A percentile compares a stretch with the other conserved stretches of the same genome.
Evolutionary conservation across 495 filamentous ascomycete genomes (phyloP).

Genomic region (Letharia columbiana): DNA sequence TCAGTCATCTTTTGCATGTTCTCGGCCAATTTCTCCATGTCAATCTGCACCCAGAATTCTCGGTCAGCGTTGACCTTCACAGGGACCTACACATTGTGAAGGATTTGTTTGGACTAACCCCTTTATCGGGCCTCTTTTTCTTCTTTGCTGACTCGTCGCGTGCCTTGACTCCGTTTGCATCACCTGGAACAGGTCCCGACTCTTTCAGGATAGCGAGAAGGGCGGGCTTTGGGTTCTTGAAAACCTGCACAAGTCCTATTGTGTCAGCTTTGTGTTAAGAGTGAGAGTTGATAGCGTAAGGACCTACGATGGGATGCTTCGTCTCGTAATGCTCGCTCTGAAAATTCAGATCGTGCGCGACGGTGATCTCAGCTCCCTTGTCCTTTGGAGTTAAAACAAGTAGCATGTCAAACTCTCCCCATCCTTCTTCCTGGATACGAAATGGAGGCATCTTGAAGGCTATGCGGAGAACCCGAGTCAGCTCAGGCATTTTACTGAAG

Average conservation of each 20-base stretch:
- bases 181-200: slow-evolving; percentile 74
- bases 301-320: slow-evolving; percentile 65
- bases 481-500: not conserved
- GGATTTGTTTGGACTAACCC: slow-evolving; percentile 33
- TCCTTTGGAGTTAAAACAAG: slow-evolving; percentile 74
- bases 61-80: not conserved
- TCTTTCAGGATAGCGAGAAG: slow-evolving; percentile 65
- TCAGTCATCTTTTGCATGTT: slow-evolving; percentile 73
- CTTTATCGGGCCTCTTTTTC: slow-evolving; percentile 66
- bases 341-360: slow-evolving; percentile 92
- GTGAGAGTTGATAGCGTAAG: not conserved
- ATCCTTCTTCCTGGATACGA: slow-evolving; percentile 84
- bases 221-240: slow-evolving; percentile 85
- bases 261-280: not conserved
- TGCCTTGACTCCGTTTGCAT: slow-evolving; percentile 54
- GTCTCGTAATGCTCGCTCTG: slow-evolving; percentile 69
- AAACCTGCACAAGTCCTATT: slow-evolving; percentile 41
- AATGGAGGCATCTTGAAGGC: slow-evolving; percentile 80
- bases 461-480: slow-evolving; percentile 28
- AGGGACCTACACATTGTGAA: not conserved
- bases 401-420: slow-evolving; percentile 97
- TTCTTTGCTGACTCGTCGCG: slow-evolving; percentile 60
- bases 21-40: slow-evolving; percentile 98
- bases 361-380: slow-evolving; percentile 70
- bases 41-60: slow-evolving; percentile 43